Conservation (phyloP, 2,329 filamentous ascomycete genomes). For the Botryotinia narcissicola region DNA sequence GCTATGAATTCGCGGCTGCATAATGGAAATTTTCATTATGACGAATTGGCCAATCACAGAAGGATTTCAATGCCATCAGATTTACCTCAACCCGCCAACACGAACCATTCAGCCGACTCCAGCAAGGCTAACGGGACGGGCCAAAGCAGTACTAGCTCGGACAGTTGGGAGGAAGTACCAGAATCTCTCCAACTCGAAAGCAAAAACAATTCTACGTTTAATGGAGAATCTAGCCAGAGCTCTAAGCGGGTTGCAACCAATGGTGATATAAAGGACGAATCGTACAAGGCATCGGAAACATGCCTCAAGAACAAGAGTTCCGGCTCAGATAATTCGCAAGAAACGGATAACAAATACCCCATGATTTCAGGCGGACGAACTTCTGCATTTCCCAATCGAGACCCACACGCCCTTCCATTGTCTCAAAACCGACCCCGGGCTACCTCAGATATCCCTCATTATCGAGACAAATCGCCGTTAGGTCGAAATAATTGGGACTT, state of each 20-base stretch:
- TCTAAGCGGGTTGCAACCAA: neutral
- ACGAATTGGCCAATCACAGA: neutral
- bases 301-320: neutral
- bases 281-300: neutral
- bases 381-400: conserved; percentile 1
- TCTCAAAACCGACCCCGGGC: conserved; percentile 46
- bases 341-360: neutral
- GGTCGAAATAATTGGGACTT: conserved; percentile 63
- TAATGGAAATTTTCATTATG: neutral
- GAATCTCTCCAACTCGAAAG: neutral
- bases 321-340: neutral
- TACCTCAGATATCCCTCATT: conserved; percentile 55
- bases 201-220: neutral
- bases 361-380: conserved; percentile 11
- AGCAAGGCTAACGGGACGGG: neutral
- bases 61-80: neutral
- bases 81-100: neutral
- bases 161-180: conserved; percentile 32
- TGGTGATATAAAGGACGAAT: neutral
- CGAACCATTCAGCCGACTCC: neutral
- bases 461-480: conserved; percentile 49
- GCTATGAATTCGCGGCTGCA: conserved; percentile 34
- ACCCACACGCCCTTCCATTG: conserved; percentile 8
- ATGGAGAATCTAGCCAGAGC: conserved; percentile 10
- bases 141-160: conserved; percentile 28